Conservation (phyloP, 2,329 filamentous ascomycete species). For the Raffaelea deltoideospora region DNA sequence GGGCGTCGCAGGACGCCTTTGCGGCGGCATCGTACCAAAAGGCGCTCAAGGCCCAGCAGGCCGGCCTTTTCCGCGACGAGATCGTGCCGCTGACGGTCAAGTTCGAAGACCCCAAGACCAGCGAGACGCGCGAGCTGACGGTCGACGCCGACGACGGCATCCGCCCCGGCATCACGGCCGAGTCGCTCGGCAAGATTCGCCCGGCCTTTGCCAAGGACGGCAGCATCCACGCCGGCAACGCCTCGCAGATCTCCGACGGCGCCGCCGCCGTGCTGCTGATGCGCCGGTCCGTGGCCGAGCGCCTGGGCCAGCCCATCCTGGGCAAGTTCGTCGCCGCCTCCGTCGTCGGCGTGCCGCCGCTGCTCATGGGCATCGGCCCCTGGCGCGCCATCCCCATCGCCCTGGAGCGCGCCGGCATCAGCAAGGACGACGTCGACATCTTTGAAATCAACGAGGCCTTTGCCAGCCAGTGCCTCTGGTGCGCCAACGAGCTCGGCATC, state of each 20-base stretch:
- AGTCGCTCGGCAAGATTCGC: constrained; percentile 81
- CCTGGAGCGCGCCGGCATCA: constrained; percentile 72
- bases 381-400: constrained; percentile 93
- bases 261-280: constrained; percentile 91
- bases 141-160: constrained; percentile 81
- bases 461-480: constrained; percentile 88
- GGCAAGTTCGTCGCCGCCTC: constrained; percentile 84
- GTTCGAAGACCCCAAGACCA: constrained; percentile 80
- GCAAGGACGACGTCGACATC: constrained; percentile 84
- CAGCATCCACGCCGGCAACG: constrained; percentile 85
- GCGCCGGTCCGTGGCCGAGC: constrained; percentile 82
- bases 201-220: constrained; percentile 85
- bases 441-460: constrained; percentile 99
- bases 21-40: constrained; percentile 89
- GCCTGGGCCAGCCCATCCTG: constrained; percentile 73
- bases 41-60: constrained; percentile 68
- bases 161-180: constrained; percentile 67
- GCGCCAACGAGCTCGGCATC: constrained; percentile 72
- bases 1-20: constrained; percentile 75
- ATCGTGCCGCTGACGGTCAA: constrained; percentile 77
- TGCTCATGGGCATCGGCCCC: constrained; percentile 92
- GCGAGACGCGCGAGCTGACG: constrained; percentile 68
- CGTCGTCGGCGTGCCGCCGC: constrained; percentile 75
- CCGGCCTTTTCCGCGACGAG: constrained; percentile 85
- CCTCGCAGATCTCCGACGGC: constrained; percentile 88